Conservation (phyloP, 352 stramenopile genomes). For the Phytophthora sp. region DNA sequence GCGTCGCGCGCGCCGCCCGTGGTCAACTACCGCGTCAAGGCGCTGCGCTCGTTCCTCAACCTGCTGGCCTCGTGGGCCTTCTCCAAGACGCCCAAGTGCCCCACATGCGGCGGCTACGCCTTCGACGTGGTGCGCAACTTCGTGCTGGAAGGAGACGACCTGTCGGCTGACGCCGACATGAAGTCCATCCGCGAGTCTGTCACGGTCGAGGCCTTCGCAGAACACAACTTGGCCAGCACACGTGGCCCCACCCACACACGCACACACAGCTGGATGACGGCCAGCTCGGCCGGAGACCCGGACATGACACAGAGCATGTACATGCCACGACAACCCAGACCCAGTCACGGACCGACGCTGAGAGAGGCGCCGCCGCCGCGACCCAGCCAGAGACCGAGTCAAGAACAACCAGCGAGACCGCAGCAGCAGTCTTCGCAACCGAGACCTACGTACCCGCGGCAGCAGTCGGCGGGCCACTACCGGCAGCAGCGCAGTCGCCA, state of each 20-base stretch:
- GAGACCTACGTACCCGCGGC: constrained; percentile 6
- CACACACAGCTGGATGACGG: constrained; percentile 65
- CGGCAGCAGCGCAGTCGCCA: constrained; percentile 18
- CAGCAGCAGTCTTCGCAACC: constrained; percentile 4
- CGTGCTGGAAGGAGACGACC: constrained; percentile 62
- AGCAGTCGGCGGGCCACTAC: background rate
- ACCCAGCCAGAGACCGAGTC: background rate
- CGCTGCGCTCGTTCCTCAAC: constrained; percentile 85
- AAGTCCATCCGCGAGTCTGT: constrained; percentile 73
- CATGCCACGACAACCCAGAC: constrained; percentile 1
- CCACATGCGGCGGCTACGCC: constrained; percentile 79
- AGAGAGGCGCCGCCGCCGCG: constrained; percentile 1
- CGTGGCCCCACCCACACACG: constrained; percentile 33
- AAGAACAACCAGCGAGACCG: too few relatives aligned
- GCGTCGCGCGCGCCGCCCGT: constrained; percentile 75
- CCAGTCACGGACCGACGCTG: constrained; percentile 5
- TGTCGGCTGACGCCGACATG: constrained; percentile 65
- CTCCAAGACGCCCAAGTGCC: constrained; percentile 83
- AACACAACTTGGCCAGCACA: constrained; percentile 28
- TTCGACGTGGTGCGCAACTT: constrained; percentile 87
- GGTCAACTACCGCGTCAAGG: constrained; percentile 86
- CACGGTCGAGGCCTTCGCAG: constrained; percentile 61
- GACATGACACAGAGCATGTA: constrained; percentile 44
- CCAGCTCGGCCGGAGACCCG: constrained; percentile 37
- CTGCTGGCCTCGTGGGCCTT: constrained; percentile 83